phyloP scores from a whole-genome alignment of 495 filamentous ascomycete genomes.

The Penicillium canescens region DNA sequence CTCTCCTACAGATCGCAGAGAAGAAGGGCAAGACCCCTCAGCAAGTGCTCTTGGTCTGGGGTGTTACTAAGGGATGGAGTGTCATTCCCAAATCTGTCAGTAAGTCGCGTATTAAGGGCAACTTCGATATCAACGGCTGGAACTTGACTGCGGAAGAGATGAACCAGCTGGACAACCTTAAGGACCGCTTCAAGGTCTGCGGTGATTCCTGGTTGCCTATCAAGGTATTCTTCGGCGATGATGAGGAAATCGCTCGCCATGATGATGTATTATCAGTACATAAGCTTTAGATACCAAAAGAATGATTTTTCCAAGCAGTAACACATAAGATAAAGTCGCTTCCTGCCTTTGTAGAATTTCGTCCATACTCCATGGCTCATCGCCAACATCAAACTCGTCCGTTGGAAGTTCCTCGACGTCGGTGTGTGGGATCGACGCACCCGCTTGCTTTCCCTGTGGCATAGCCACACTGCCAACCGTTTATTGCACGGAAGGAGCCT shows the following conservation, averaged over 20 bases:
- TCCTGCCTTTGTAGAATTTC: no score
- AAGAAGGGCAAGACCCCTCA: conserved; percentile 66
- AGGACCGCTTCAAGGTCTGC: conserved; percentile 74
- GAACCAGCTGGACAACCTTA: conserved; percentile 59
- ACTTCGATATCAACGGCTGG: conserved; percentile 68
- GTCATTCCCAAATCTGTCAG: conserved; percentile 72
- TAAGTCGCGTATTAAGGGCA: conserved; percentile 61
- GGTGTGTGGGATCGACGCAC: no score
- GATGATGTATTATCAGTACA: conserved; percentile 13
- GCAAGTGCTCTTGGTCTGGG: conserved; percentile 70
- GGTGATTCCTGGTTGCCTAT: conserved; percentile 68
- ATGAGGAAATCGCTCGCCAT: conserved; percentile 54
- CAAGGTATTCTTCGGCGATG: conserved; percentile 87
- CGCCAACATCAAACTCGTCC: no score
- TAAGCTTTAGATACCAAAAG: conserved; percentile 23
- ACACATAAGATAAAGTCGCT: no score
- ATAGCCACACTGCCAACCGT: no score
- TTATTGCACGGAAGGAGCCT: no score
- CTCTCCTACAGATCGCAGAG: conserved; percentile 59
- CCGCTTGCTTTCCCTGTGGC: no score
- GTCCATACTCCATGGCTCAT: no score
- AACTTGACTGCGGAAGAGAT: conserved; percentile 64
- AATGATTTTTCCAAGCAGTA: background rate
- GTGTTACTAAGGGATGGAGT: conserved; percentile 69
- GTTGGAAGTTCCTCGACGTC: no score